phyloP scores from a whole-genome alignment of 2,329 filamentous ascomycete species.

The Trichoderma harzianum region DNA sequence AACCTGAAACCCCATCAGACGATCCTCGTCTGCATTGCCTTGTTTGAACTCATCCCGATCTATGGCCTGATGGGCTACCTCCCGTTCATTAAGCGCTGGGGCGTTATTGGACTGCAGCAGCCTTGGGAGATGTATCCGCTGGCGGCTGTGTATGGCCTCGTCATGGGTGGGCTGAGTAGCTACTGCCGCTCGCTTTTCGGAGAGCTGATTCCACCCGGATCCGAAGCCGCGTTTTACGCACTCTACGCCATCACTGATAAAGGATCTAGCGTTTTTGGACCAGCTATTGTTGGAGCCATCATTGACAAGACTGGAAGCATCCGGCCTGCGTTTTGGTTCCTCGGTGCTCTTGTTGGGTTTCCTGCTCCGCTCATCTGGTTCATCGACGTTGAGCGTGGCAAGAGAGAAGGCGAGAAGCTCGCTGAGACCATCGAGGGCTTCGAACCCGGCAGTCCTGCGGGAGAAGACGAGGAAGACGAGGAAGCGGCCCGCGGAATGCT shows the following conservation, averaged over 20 bases:
- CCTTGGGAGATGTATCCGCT: conserved; percentile 97
- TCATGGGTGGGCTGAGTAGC: conserved; percentile 85
- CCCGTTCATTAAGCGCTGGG: conserved; percentile 70
- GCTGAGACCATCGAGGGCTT: conserved; percentile 58
- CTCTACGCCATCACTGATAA: conserved; percentile 98
- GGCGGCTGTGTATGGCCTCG: conserved; percentile 86
- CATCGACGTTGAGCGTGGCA: conserved; percentile 79
- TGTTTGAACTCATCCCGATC: conserved; percentile 89
- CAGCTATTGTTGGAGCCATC: conserved; percentile 88
- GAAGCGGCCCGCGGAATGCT: conserved; percentile 23
- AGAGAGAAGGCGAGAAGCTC: conserved; percentile 62
- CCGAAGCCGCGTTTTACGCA: conserved; percentile 93
- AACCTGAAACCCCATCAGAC: conserved; percentile 77
- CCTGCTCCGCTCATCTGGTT: conserved; percentile 82
- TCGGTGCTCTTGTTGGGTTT: conserved; percentile 77
- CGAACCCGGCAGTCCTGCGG: conserved; percentile 27
- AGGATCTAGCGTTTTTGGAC: conserved; percentile 88
- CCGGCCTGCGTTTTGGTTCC: conserved; percentile 85
- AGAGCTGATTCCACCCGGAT: conserved; percentile 89
- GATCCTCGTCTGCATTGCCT: conserved; percentile 82
- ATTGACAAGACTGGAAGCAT: conserved; percentile 82
- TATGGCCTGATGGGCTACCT: conserved; percentile 89
- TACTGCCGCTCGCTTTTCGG: conserved; percentile 93
- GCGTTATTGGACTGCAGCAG: conserved; percentile 81
- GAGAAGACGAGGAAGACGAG: conserved; percentile 26